Percentiles rank a stretch among this genome's conserved stretches.
Conservation (phyloP, 192 early-diverging fungal species). For the Coemansia sp. region DNA sequence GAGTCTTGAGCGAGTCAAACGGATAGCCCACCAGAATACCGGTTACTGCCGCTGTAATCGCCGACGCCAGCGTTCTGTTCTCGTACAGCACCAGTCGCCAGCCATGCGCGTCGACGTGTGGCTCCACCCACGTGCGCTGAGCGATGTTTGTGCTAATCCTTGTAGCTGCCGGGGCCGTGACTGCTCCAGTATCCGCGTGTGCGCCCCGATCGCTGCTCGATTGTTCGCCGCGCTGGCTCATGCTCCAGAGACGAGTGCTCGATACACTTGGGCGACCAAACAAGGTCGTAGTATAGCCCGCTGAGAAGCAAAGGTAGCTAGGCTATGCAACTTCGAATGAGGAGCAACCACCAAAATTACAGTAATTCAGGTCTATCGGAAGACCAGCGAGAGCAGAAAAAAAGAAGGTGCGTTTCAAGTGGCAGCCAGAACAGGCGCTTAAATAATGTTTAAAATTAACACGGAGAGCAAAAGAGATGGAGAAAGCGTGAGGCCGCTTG, state of each 20-base stretch:
- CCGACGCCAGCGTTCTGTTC: conserved; percentile 66
- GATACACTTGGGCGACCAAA: neutral
- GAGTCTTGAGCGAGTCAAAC: conserved; percentile 95
- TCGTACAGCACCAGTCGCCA: conserved; percentile 40
- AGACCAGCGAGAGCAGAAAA: neutral
- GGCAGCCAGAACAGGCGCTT: neutral
- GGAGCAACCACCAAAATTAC: neutral
- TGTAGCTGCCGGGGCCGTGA: conserved; percentile 3
- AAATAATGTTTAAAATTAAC: neutral
- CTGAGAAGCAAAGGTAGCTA: neutral
- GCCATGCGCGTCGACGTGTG: neutral
- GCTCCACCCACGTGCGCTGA: conserved; percentile 2
- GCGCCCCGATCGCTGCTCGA: neutral
- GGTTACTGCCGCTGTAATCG: conserved; percentile 65
- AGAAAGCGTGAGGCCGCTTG: neutral
- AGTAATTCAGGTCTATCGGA: neutral
- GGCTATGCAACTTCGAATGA: neutral
- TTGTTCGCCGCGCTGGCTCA: conserved; percentile 3
- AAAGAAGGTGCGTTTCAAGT: neutral
- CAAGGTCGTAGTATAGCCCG: neutral
- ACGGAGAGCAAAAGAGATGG: neutral
- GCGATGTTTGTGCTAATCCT: neutral
- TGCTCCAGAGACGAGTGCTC: neutral
- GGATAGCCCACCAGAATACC: conserved; percentile 71
- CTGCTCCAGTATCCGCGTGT: neutral